These are phyloP conservation scores for Acephala macrosclerotiorum DNA, from an alignment of 2,329 filamentous ascomycete genomes.

Conservation along the genomic window DNA sequence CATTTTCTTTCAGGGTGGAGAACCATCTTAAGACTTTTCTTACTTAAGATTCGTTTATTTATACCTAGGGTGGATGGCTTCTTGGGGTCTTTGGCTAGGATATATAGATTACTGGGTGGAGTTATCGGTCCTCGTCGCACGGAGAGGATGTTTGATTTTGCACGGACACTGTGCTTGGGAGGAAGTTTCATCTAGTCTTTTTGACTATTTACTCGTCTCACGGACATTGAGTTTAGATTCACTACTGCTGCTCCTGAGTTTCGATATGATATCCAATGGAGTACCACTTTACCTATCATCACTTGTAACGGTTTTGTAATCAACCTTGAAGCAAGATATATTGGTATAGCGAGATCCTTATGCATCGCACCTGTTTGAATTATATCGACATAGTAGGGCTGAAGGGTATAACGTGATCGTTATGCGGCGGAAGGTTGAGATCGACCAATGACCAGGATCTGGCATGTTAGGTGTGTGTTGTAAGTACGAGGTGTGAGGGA, in stretches of 20 bases:
- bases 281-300: not conserved
- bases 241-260: not conserved
- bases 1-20: not conserved
- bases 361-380: not conserved
- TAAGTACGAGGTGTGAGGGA: not conserved
- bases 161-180: not conserved
- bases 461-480: not conserved
- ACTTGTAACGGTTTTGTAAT: not conserved
- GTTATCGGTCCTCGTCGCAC: not conserved
- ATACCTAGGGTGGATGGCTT: not conserved
- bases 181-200: not conserved
- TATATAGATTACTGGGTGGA: not conserved
- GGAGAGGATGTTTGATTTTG: not conserved
- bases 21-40: too few relatives aligned
- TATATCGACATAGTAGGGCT: too few relatives aligned
- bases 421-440: not conserved
- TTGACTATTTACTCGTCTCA: too few relatives aligned
- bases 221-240: not conserved
- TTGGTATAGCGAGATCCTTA: constrained; percentile 8
- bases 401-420: not conserved
- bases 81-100: not conserved
- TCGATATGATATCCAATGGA: constrained; percentile 8
- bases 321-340: not conserved
- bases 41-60: too few relatives aligned
- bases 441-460: not conserved